Base-by-base conservation (phyloP, 2,329 filamentous ascomycete species). In the Penicillium brasilianum region DNA sequence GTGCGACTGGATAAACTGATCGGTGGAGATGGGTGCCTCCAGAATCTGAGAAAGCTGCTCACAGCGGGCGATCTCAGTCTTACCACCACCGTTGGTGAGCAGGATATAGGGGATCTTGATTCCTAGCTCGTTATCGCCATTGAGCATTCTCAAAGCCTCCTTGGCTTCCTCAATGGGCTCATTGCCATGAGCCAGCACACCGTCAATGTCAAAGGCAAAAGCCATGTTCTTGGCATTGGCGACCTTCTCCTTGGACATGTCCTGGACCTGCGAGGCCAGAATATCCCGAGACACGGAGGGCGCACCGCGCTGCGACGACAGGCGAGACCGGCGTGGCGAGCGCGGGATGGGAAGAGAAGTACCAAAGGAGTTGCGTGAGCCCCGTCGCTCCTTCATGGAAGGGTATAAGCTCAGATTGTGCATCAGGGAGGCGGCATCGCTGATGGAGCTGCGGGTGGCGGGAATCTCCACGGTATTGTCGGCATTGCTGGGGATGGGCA, bases 81-180 rank as follows among this genome's bases (percentile, higher is more conserved):
- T 91, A 68, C 89, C 89, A 55, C 87, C 89, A 66, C 88, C 88
- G 80, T 91, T 91, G 73, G 89, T 91, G 58, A 91, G 80, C 79
- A 91, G 88, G 74, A 91, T 90, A 81, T 91, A 76, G 82, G 62
- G 88, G 83, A 92, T 91, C 83, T 89, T 90, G 81, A 92, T 91
- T 62, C 89, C 89, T 53, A 92, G 86, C 79, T 92, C 87, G 77
- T 90, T 90, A 78, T 90, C 88, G 10, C 88, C 89, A 76, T 91
- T 91, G 54, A 91, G 81, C 75, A 91, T 90, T 74, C 89, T 85
- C 41, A 91, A 84, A 14, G 85, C 86, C 60, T 85, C 83, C 71
- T 85, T 81, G 62, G 87, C 88, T 78, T 90, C 85, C 44, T 87
- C 87, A 64, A 91, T 91, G 60, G 90, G 78, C 60, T 88, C 82